Conservation (phyloP, 257 asterid species). For the Primulina tabacum region DNA sequence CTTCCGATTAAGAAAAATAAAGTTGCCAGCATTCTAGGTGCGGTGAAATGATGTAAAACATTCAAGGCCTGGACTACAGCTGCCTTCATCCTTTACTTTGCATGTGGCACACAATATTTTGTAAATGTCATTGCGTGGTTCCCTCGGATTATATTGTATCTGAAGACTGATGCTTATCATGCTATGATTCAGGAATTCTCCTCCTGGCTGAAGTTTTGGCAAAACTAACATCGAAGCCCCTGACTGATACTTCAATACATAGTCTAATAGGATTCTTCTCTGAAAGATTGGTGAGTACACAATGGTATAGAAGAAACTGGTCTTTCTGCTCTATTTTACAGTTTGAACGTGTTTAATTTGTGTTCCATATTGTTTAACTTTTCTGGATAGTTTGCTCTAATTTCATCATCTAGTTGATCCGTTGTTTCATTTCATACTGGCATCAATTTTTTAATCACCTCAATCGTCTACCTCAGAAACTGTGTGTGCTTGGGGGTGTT, state of each 20-base stretch:
- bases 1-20: neutral
- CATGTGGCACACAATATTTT: neutral
- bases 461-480: constrained; percentile 4
- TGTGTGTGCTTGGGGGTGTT: neutral
- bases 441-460: constrained; percentile 13
- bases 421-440: constrained; percentile 16
- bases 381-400: neutral
- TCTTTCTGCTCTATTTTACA: constrained; percentile 7
- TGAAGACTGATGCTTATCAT: constrained; percentile 18
- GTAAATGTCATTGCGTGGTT: neutral
- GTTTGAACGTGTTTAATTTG: neutral
- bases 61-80: constrained; percentile 17
- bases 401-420: constrained; percentile 11
- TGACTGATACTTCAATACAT: constrained; percentile 54
- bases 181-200: constrained; percentile 62
- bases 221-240: constrained; percentile 51
- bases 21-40: neutral
- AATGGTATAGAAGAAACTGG: constrained; percentile 21
- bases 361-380: constrained; percentile 10
- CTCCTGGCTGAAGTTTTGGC: constrained; percentile 72
- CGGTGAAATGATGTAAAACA: constrained; percentile 4
- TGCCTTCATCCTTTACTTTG: neutral
- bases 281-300: constrained; percentile 76
- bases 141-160: constrained; percentile 13
- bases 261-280: constrained; percentile 78